A percentile compares a stretch with the other conserved stretches of the same genome.
Conservation (phyloP, 164 flowering plant species). For the Saururus chinensis region DNA sequence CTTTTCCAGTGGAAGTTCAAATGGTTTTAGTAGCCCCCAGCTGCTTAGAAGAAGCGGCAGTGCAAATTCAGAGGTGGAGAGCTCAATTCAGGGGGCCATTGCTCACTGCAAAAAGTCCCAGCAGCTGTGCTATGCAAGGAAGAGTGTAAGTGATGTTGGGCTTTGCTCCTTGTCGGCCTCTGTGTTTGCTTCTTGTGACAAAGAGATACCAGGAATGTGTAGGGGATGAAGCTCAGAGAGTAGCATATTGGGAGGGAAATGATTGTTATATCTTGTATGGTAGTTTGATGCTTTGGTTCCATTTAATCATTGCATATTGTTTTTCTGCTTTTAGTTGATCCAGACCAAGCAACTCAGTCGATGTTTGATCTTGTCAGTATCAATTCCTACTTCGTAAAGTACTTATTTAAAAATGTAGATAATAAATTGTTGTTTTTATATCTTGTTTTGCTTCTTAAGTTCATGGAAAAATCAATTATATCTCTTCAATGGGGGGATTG, state of each 20-base stretch:
- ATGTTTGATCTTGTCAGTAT: too few relatives aligned
- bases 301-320: background rate
- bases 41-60: conserved; percentile 54
- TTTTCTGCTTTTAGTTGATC: background rate
- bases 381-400: too few relatives aligned
- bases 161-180: conserved; percentile 36
- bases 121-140: conserved; percentile 31
- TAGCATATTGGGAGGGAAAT: too few relatives aligned
- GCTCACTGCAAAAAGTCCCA: conserved; percentile 51
- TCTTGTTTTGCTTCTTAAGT: too few relatives aligned
- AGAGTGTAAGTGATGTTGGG: conserved; percentile 34
- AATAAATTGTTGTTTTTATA: too few relatives aligned
- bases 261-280: background rate
- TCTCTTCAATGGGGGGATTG: too few relatives aligned
- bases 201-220: conserved; percentile 35
- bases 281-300: background rate
- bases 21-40: conserved; percentile 24
- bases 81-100: conserved; percentile 31
- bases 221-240: conserved; percentile 26
- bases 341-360: background rate
- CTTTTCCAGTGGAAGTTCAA: conserved; percentile 22
- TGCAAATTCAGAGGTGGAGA: conserved; percentile 25
- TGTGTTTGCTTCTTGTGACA: conserved; percentile 25
- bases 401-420: too few relatives aligned
- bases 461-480: too few relatives aligned